Evolutionary conservation across 768 basidiomycete species (phyloP).

Genomic region (Gautieria morchelliformis): DNA sequence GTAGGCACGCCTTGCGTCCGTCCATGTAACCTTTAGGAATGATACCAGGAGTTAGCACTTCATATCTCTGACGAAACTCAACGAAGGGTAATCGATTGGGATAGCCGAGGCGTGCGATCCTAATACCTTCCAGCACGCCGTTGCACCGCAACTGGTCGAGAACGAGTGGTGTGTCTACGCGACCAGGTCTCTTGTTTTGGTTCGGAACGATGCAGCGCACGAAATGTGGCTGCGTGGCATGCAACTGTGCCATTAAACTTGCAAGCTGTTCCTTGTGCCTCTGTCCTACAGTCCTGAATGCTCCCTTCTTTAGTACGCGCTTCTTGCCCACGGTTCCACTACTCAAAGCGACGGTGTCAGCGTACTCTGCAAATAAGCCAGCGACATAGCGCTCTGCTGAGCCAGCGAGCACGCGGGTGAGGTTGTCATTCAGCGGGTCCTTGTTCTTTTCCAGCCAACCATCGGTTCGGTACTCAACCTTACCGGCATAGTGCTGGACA

Average conservation of each 20-base stretch:
- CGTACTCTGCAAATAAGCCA: slow-evolving; percentile 74
- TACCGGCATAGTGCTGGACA: slow-evolving; percentile 86
- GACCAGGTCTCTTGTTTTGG: slow-evolving; percentile 77
- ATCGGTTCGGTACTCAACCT: slow-evolving; percentile 90
- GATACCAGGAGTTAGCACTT: slow-evolving; percentile 87
- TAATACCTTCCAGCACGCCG: slow-evolving; percentile 97
- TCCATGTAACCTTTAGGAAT: slow-evolving; percentile 97
- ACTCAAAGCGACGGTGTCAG: slow-evolving; percentile 34
- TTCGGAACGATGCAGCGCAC: slow-evolving; percentile 98
- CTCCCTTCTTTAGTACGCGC: slow-evolving; percentile 83
- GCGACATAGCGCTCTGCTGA: slow-evolving; percentile 80
- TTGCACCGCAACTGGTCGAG: slow-evolving; percentile 96
- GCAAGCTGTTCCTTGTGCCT: slow-evolving; percentile 92
- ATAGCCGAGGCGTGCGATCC: slow-evolving; percentile 94
- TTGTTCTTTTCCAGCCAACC: slow-evolving; percentile 99
- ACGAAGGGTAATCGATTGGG: slow-evolving; percentile 95
- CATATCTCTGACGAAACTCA: slow-evolving; percentile 95
- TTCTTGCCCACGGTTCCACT: slow-evolving; percentile 48
- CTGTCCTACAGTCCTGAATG: slow-evolving; percentile 92
- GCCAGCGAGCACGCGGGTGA: slow-evolving; percentile 76
- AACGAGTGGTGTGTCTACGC: slow-evolving; percentile 88
- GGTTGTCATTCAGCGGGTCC: slow-evolving; percentile 94
- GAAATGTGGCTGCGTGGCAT: slow-evolving; percentile 95
- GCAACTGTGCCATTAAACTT: slow-evolving; percentile 83
- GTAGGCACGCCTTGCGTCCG: slow-evolving; percentile 84